phyloP scores from a whole-genome alignment of 176 grass and related monocot species.

The Bolboschoenus planiculmis region DNA sequence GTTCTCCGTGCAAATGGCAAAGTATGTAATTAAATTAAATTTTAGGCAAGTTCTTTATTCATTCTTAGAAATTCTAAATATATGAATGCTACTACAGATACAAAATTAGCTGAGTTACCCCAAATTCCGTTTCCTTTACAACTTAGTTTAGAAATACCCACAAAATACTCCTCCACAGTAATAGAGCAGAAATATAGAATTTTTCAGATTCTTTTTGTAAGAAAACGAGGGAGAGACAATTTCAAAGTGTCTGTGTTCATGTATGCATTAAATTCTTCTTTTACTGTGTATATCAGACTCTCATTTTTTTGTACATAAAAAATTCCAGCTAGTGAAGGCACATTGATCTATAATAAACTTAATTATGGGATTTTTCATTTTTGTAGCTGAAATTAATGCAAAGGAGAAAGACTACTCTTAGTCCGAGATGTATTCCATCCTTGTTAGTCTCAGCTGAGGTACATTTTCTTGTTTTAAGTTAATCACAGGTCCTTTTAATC shows the following conservation, averaged over 20 bases:
- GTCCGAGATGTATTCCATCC: conserved; percentile 24
- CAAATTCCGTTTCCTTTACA: neutral
- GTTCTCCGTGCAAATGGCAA: conserved; percentile 57
- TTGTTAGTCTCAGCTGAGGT: conserved; percentile 70
- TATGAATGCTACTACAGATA: neutral
- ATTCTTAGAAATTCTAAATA: neutral
- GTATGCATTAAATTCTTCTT: neutral
- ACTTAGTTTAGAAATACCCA: neutral
- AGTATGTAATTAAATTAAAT: conserved; percentile 32
- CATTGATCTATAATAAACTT: neutral
- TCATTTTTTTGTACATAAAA: neutral
- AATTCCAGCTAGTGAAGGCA: neutral
- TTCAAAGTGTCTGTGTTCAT: neutral
- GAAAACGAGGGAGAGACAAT: neutral
- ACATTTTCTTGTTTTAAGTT: conserved; percentile 12
- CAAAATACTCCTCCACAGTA: neutral
- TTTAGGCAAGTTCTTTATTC: neutral
- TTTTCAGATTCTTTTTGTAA: neutral
- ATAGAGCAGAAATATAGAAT: neutral
- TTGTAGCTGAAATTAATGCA: conserved; percentile 66
- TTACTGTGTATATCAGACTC: neutral
- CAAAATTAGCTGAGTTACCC: neutral
- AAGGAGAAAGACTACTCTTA: conserved; percentile 40
- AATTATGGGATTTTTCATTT: conserved; percentile 4
- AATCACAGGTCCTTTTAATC: neutral